Percentiles rank a stretch among this genome's conserved stretches.
These are phyloP conservation scores for Trichoderma sp. DNA, from an alignment of 2,329 filamentous ascomycete genomes.

Conservation along the genomic window DNA sequence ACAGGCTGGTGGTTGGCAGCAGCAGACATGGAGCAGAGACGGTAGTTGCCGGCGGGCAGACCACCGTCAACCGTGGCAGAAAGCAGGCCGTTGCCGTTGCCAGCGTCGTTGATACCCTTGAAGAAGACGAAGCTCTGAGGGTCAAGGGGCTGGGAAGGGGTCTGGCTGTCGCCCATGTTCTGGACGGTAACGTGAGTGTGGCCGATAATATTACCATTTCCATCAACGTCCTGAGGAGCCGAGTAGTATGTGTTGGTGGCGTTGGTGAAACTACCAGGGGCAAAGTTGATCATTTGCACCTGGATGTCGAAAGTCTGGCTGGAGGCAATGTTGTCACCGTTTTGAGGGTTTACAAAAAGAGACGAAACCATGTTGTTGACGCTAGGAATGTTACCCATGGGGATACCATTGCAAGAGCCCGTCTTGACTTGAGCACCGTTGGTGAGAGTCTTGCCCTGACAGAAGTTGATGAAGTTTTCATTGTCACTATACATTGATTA, in stretches of 20 bases:
- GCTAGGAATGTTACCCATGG: constrained; percentile 63
- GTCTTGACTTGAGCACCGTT: constrained; percentile 59
- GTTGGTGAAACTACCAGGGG: constrained; percentile 63
- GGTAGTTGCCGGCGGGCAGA: constrained; percentile 64
- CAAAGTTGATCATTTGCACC: constrained; percentile 56
- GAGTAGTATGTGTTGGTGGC: constrained; percentile 62
- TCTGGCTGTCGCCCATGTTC: constrained; percentile 52
- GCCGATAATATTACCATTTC: constrained; percentile 54
- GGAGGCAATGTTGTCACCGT: constrained; percentile 49
- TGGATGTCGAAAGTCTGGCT: constrained; percentile 55
- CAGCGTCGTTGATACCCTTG: constrained; percentile 66
- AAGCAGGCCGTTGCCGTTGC: constrained; percentile 57
- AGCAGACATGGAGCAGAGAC: constrained; percentile 64
- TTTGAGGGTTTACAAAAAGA: constrained; percentile 55
- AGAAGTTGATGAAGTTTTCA: constrained; percentile 67
- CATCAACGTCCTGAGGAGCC: constrained; percentile 56
- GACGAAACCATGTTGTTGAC: constrained; percentile 58
- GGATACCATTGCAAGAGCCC: constrained; percentile 65
- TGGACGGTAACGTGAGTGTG: constrained; percentile 64
- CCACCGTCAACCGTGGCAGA: constrained; percentile 57
- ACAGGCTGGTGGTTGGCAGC: constrained; percentile 68
- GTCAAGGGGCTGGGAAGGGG: constrained; percentile 55
- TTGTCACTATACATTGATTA: constrained; percentile 48
- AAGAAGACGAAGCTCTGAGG: constrained; percentile 61
- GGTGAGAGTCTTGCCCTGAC: constrained; percentile 55